Conservation (phyloP, 176 grass and related monocot species). For the Triticum monococcum region DNA sequence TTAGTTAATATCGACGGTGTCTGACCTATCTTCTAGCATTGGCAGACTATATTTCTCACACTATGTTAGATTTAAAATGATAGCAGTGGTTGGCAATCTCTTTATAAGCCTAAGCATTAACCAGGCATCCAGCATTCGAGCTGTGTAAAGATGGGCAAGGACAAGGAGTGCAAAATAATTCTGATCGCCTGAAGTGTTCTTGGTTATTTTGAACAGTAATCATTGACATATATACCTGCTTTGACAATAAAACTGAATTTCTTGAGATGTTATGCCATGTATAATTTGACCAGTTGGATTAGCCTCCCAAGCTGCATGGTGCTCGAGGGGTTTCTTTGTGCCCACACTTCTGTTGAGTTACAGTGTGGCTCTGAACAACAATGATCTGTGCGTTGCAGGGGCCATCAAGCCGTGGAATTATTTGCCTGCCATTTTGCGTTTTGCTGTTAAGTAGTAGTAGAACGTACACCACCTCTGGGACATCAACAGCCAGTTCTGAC, state of each 20-base stretch:
- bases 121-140: not conserved
- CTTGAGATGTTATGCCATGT: constrained; percentile 12
- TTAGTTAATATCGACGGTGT: constrained; percentile 27
- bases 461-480: not conserved
- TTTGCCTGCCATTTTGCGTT: not conserved
- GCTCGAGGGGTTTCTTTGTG: not conserved
- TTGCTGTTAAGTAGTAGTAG: not conserved
- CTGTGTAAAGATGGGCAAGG: not conserved
- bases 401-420: not conserved
- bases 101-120: not conserved
- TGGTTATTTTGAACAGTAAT: not conserved
- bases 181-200: not conserved
- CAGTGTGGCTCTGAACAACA: not conserved
- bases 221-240: not conserved
- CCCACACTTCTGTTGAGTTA: not conserved
- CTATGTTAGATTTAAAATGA: not conserved
- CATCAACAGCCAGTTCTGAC: constrained; percentile 5
- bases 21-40: constrained; percentile 20
- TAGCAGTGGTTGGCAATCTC: not conserved
- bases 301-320: not conserved
- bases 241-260: constrained; percentile 14
- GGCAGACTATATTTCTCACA: not conserved
- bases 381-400: not conserved
- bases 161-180: not conserved
- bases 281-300: not conserved